A percentile compares a stretch with the other conserved stretches of the same genome.
These are phyloP conservation scores for Elsinoe batatas DNA, from an alignment of 2,329 filamentous ascomycete genomes.

Conservation along the genomic window DNA sequence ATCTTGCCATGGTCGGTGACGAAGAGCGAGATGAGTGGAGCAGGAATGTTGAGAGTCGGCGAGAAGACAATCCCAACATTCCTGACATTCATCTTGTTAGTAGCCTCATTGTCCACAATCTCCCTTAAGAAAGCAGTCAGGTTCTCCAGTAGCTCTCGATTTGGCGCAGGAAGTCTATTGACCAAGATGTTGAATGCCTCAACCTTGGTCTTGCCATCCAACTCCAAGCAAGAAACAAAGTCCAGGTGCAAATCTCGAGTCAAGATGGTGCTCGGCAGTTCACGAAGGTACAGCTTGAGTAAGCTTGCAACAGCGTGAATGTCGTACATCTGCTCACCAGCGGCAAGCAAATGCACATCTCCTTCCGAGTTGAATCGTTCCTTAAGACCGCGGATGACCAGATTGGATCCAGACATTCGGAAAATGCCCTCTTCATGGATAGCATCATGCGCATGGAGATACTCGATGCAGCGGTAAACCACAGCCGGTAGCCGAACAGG, in stretches of 20 bases:
- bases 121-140: constrained; percentile 81
- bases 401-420: constrained; percentile 89
- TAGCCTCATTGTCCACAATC: constrained; percentile 79
- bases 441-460: constrained; percentile 73
- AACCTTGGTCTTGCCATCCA: constrained; percentile 69
- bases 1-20: constrained; percentile 82
- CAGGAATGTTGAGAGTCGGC: constrained; percentile 90
- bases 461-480: constrained; percentile 91
- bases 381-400: constrained; percentile 80
- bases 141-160: constrained; percentile 71
- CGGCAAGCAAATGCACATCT: constrained; percentile 67
- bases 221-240: constrained; percentile 62
- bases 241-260: constrained; percentile 84
- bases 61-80: constrained; percentile 98
- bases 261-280: constrained; percentile 82
- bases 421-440: constrained; percentile 89
- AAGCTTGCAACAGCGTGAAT: constrained; percentile 92
- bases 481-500: constrained; percentile 77
- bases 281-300: constrained; percentile 85
- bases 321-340: constrained; percentile 77
- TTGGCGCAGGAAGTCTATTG: constrained; percentile 67
- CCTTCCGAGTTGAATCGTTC: constrained; percentile 91
- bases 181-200: constrained; percentile 66
- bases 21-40: constrained; percentile 87
- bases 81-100: constrained; percentile 96